Conservation (phyloP, 345 rosid species). For the Nephelium lappaceum region DNA sequence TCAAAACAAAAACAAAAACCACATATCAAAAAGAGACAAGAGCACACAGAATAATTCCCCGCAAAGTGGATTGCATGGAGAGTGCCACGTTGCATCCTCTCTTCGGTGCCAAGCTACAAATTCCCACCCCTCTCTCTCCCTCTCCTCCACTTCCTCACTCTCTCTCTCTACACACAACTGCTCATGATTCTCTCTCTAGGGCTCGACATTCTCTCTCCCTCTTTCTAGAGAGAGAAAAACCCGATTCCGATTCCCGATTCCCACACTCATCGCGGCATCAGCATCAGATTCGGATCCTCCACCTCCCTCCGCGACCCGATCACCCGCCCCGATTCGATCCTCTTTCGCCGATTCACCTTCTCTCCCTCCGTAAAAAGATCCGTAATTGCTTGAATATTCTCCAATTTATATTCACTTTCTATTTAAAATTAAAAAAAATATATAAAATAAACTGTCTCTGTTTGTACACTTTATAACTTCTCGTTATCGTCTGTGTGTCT, state of each 20-base stretch:
- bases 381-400: constrained; percentile 20
- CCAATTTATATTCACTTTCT: neutral
- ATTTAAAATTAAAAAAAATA: no score
- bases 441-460: no score
- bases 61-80: constrained; percentile 29
- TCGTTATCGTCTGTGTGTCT: neutral
- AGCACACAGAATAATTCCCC: neutral
- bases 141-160: neutral
- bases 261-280: neutral
- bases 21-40: neutral
- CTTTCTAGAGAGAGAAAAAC: constrained; percentile 32
- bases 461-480: neutral
- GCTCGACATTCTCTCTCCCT: constrained; percentile 36
- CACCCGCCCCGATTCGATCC: constrained; percentile 40
- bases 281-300: constrained; percentile 49
- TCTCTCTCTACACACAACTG: neutral
- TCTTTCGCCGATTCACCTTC: constrained; percentile 4
- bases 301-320: constrained; percentile 25
- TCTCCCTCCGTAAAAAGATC: constrained; percentile 16
- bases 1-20: no score
- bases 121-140: neutral
- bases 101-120: constrained; percentile 27
- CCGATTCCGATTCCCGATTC: neutral
- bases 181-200: constrained; percentile 30
- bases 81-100: constrained; percentile 60